Evolutionary conservation across 345 rosid genomes (phyloP), one percentile per base, ranked within the genome.

Genomic region (Gossypium longicalyx): DNA sequence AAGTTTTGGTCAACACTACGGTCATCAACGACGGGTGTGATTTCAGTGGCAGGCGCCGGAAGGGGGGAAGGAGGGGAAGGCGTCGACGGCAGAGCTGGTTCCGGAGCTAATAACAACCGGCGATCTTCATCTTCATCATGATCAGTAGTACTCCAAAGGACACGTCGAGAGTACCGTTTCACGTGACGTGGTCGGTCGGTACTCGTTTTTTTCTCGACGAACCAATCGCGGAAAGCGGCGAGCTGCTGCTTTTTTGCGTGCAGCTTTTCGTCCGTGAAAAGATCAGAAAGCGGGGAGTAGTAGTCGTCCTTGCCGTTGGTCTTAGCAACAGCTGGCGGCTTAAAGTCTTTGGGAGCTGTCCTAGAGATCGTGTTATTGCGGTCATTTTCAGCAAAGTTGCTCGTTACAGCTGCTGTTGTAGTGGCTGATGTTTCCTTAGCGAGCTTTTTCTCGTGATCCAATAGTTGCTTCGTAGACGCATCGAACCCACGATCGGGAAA

Each of bases 401-500:
- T n/a, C n/a, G 25, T 41, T 17, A 48, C 27, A 9, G 5, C 12
- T 22, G 62, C 7, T 4, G 69, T 25, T 19, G 76, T 43, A 43
- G 59, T 59, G 22, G 68, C 16, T 17, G 23, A 7, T 11, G 51
- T 34, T 68, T 62, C 75, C 17, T 74, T 71, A 11, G 19, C 52
- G n/a, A 27, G 61, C 47, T 82, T 85, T 81, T 87, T 90, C 82
- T 85, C 97, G 78, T 85, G 91, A 80, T 85, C 85, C 70, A 77
- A 81, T 61, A 71, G 78, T 34, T 77, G 77, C 70, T 86, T 84
- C 4, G 80, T 15, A 38, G 88, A 80, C 12, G 89, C 80, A 80
- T 86, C 94, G 79, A 86, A 83, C 38, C 88, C 90, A n/a, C 82
- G 90, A 78, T 92, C 97, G 17, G 92, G 97, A 72, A 94, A 90